A percentile compares a stretch with the other conserved stretches of the same genome.
phyloP scores from a whole-genome alignment of 345 rosid species.

The Bruguiera sexangula region DNA sequence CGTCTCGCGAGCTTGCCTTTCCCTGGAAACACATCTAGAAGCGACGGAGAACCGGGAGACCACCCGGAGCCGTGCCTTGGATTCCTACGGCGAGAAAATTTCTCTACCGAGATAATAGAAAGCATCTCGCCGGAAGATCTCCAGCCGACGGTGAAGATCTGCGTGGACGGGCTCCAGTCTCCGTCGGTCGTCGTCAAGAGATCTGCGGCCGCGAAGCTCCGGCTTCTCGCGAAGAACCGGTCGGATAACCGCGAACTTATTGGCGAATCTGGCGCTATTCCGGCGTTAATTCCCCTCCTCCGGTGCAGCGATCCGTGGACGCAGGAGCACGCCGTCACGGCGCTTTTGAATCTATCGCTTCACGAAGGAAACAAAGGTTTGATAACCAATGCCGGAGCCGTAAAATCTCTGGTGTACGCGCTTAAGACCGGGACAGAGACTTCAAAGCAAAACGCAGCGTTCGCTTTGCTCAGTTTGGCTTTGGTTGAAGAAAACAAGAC shows the following conservation, averaged over 20 bases:
- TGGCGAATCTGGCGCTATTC: slow-evolving; percentile 93
- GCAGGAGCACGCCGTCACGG: slow-evolving; percentile 95
- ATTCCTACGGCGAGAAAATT: slow-evolving; percentile 70
- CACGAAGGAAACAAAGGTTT: slow-evolving; percentile 61
- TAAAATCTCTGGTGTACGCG: slow-evolving; percentile 78
- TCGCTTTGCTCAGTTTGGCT: slow-evolving; percentile 84
- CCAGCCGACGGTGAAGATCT: slow-evolving; percentile 88
- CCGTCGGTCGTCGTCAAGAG: slow-evolving; percentile 70
- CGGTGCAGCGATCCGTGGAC: slow-evolving; percentile 85
- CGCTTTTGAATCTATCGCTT: slow-evolving; percentile 75
- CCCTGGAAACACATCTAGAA: slow-evolving; percentile 26
- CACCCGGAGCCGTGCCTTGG: slow-evolving; percentile 73
- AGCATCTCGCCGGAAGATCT: slow-evolving; percentile 96
- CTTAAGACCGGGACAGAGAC: slow-evolving; percentile 88
- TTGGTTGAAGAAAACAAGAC: slow-evolving; percentile 78
- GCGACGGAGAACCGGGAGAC: slow-evolving; percentile 13
- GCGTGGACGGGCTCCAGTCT: slow-evolving; percentile 74
- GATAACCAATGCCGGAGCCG: slow-evolving; percentile 66
- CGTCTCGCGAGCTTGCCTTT: slow-evolving; percentile 78
- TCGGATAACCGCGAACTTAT: slow-evolving; percentile 76
- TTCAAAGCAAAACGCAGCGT: slow-evolving; percentile 93
- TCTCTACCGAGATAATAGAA: slow-evolving; percentile 91
- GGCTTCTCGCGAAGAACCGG: slow-evolving; percentile 85
- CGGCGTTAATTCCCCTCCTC: slow-evolving; percentile 76
- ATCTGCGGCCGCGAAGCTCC: slow-evolving; percentile 90